Evolutionary conservation across 2,329 filamentous ascomycete species (phyloP).

Genomic region (Fusarium scirpi): DNA sequence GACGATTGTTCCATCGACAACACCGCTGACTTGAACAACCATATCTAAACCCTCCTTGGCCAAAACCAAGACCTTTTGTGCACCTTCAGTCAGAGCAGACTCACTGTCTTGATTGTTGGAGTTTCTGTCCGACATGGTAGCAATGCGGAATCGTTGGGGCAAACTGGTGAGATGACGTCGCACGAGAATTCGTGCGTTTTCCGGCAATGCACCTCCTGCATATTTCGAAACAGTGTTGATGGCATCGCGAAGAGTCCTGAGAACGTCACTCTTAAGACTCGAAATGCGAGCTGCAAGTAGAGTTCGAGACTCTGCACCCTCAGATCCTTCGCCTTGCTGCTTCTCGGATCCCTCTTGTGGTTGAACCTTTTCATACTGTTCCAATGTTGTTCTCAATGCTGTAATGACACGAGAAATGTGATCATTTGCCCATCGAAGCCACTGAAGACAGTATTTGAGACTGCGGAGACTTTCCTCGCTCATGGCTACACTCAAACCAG

Average conservation of each 20-base stretch:
- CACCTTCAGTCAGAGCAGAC: conserved; percentile 62
- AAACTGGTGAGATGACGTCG: conserved; percentile 85
- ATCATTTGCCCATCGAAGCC: conserved; percentile 84
- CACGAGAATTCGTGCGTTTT: conserved; percentile 87
- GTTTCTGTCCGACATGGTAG: conserved; percentile 62
- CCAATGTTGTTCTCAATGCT: conserved; percentile 79
- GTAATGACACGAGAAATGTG: conserved; percentile 82
- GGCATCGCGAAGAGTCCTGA: conserved; percentile 83
- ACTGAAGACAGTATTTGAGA: conserved; percentile 84
- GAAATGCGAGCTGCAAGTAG: conserved; percentile 74
- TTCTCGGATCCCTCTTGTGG: conserved; percentile 29
- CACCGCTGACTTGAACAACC: conserved; percentile 89
- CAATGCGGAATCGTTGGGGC: conserved; percentile 83
- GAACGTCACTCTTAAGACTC: conserved; percentile 74
- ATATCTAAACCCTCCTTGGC: conserved; percentile 94
- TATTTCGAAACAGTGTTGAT: conserved; percentile 90
- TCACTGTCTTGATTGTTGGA: conserved; percentile 52
- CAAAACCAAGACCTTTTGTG: conserved; percentile 83
- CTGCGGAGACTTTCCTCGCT: conserved; percentile 87
- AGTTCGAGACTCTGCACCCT: conserved; percentile 44
- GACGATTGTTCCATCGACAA: conserved; percentile 88
- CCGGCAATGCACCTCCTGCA: conserved; percentile 89
- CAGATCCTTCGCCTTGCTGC: conserved; percentile 9
- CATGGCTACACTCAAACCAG: conserved; percentile 90
- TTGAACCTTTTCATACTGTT: conserved; percentile 76